Percentiles rank a stretch among this genome's conserved stretches.
Conservation (phyloP, 768 basidiomycete genomes). For the Melanogaster broomeanus region DNA sequence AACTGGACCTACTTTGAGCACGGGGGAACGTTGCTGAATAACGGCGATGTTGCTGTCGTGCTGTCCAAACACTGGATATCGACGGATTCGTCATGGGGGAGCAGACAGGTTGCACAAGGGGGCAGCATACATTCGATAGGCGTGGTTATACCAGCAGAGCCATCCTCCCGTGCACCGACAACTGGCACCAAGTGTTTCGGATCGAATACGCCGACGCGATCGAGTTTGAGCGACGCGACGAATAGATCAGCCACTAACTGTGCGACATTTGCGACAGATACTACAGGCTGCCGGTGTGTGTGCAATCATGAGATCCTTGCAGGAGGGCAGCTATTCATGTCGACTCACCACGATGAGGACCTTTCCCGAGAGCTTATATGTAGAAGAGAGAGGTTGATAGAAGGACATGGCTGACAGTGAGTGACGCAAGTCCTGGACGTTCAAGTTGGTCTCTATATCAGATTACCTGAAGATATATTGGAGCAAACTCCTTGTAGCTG, state of each 20-base stretch:
- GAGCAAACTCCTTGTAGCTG: background rate
- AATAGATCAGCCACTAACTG: slow-evolving; percentile 78
- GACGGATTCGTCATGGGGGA: slow-evolving; percentile 1
- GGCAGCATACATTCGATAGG: slow-evolving; percentile 70
- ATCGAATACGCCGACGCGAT: slow-evolving; percentile 64
- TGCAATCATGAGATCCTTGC: slow-evolving; percentile 6
- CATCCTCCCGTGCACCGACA: slow-evolving; percentile 71
- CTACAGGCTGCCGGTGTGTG: slow-evolving; percentile 68
- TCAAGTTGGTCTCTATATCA: no score
- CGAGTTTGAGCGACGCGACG: slow-evolving; percentile 63
- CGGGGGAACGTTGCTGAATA: slow-evolving; percentile 80
- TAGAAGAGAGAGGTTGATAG: slow-evolving; percentile 26
- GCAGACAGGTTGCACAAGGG: background rate
- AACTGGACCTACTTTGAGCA: slow-evolving; percentile 58
- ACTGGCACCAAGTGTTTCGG: slow-evolving; percentile 65
- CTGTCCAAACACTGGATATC: slow-evolving; percentile 63
- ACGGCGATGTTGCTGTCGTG: slow-evolving; percentile 51
- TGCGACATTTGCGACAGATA: slow-evolving; percentile 80
- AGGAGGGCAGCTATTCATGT: background rate
- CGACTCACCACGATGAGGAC: slow-evolving; percentile 31
- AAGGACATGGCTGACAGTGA: slow-evolving; percentile 28
- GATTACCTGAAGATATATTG: no score
- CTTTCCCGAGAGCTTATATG: slow-evolving; percentile 30
- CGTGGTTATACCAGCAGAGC: slow-evolving; percentile 61
- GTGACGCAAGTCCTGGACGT: no score